Percentiles rank a stretch among this genome's conserved stretches.
Conservation (phyloP, 495 filamentous ascomycete species). For the Tuber aestivum region DNA sequence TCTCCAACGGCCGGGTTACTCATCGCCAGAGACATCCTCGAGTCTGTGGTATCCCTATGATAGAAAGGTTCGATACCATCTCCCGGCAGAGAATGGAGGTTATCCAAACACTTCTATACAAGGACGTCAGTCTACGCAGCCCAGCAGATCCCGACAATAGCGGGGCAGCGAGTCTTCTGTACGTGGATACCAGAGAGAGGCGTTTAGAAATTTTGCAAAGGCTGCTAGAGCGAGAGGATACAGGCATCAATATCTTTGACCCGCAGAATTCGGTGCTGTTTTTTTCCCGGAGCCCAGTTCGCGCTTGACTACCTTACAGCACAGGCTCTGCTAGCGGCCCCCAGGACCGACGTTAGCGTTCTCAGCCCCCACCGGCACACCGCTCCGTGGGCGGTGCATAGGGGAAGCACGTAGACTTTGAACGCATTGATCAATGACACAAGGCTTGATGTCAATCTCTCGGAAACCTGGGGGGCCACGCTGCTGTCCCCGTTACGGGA, state of each 20-base stretch:
- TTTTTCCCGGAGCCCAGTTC: background rate
- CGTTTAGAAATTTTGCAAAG: background rate
- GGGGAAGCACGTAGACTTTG: background rate
- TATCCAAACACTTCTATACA: background rate
- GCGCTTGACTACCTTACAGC: background rate
- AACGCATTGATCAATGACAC: background rate
- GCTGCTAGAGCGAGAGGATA: background rate
- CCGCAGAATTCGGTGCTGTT: background rate
- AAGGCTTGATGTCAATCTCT: background rate
- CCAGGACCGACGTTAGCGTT: background rate
- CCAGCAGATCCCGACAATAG: background rate
- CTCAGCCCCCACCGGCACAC: background rate
- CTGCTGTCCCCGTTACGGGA: too few species aligned
- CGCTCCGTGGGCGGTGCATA: background rate
- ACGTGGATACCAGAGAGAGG: background rate
- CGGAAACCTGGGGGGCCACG: too few species aligned
- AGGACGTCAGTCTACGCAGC: background rate
- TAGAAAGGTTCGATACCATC: background rate
- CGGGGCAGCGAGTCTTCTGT: too few species aligned
- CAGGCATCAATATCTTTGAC: background rate
- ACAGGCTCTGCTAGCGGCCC: background rate
- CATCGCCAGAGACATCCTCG: background rate
- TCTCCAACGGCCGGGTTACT: background rate
- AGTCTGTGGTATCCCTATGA: background rate
- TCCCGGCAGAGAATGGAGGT: background rate